Percentiles rank a stretch among this genome's conserved stretches.
Evolutionary conservation across 1,284 basidiomycete species (phyloP).

Genomic region (Cryptococcus sp.): DNA sequence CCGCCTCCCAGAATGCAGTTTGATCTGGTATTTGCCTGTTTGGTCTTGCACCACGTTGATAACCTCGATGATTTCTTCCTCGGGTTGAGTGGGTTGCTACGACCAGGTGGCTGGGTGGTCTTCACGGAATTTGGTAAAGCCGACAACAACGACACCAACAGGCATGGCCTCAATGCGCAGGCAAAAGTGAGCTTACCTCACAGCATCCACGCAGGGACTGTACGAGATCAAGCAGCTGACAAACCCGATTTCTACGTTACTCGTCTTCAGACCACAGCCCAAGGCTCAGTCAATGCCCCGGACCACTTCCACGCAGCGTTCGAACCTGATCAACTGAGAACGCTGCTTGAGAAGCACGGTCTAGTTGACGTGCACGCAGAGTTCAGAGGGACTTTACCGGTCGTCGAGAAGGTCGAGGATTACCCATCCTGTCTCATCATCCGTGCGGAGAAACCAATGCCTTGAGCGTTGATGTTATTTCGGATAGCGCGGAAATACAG

Average conservation of each 20-base stretch:
- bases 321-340: constrained; percentile 17
- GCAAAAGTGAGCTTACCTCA: constrained; percentile 10
- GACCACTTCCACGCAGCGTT: constrained; percentile 27
- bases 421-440: constrained; percentile 25
- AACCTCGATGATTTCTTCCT: constrained; percentile 29
- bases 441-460: constrained; percentile 19
- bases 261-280: constrained; percentile 7
- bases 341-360: constrained; percentile 27
- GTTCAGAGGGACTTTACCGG: constrained; percentile 27
- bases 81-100: constrained; percentile 28
- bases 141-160: constrained; percentile 2
- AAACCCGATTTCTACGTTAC: neutral
- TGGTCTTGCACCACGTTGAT: constrained; percentile 46
- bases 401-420: constrained; percentile 17
- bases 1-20: constrained; percentile 20
- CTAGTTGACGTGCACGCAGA: constrained; percentile 29
- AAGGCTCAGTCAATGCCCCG: constrained; percentile 31
- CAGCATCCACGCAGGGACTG: neutral
- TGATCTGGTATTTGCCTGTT: constrained; percentile 35
- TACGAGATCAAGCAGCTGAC: neutral
- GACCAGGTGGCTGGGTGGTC: constrained; percentile 33
- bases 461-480: no score
- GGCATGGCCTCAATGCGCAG: neutral
- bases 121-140: constrained; percentile 36
- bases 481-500: no score